phyloP scores from a whole-genome alignment of 495 filamentous ascomycete genomes.

The Lindgomyces ingoldianus region DNA sequence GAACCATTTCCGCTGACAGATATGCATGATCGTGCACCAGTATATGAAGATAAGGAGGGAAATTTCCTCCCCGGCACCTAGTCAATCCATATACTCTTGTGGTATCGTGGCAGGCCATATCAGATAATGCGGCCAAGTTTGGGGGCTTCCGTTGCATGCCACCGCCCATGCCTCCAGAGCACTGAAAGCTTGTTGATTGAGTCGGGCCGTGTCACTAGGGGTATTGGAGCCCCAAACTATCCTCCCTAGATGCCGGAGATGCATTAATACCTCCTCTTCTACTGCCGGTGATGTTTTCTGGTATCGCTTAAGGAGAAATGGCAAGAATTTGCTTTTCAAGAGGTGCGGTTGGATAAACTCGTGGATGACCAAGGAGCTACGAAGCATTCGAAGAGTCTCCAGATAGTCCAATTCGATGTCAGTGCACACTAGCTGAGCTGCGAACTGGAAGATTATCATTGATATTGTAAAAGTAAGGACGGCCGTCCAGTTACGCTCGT shows the following conservation, averaged over 20 bases:
- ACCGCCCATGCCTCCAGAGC: slow-evolving; percentile 11
- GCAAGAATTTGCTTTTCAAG: not conserved
- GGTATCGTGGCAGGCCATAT: slow-evolving; percentile 2
- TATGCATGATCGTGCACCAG: slow-evolving; percentile 15
- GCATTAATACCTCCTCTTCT: not conserved
- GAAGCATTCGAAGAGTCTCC: slow-evolving; percentile 6
- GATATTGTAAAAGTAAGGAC: slow-evolving; percentile 7
- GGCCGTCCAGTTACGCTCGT: slow-evolving; percentile 22
- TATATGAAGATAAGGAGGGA: slow-evolving; percentile 23
- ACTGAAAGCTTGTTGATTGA: slow-evolving; percentile 15
- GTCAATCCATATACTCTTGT: slow-evolving; percentile 1
- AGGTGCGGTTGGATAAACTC: not conserved
- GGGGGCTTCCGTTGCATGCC: slow-evolving; percentile 1
- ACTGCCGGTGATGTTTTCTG: not conserved
- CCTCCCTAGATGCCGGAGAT: not conserved
- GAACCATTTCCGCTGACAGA: slow-evolving; percentile 3
- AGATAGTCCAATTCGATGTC: slow-evolving; percentile 12
- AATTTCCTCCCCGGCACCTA: slow-evolving; percentile 17
- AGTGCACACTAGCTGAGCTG: not conserved
- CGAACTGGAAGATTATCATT: slow-evolving; percentile 16
- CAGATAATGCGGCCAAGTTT: slow-evolving; percentile 3
- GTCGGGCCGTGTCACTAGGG: not conserved
- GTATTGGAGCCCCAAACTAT: not conserved
- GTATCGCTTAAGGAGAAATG: not conserved
- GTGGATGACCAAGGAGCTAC: slow-evolving; percentile 1